A percentile compares a stretch with the other conserved stretches of the same genome.
These are phyloP conservation scores for Diaporthe helianthi DNA, from an alignment of 2,329 filamentous ascomycete species.

Conservation along the genomic window DNA sequence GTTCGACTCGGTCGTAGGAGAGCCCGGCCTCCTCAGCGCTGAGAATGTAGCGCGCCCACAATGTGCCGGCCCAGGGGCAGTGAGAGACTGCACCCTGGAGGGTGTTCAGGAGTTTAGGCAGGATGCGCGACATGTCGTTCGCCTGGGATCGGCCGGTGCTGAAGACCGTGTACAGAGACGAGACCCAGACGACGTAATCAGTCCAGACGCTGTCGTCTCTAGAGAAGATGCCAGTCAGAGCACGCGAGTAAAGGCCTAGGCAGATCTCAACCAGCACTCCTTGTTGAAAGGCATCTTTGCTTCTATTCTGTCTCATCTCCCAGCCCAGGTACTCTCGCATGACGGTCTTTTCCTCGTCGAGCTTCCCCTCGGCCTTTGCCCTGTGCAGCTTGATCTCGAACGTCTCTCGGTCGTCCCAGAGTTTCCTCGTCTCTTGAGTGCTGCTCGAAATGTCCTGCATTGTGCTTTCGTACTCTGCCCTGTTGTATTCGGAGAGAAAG, in stretches of 20 bases:
- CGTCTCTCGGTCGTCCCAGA: slow-evolving; percentile 69
- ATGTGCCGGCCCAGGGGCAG: slow-evolving; percentile 88
- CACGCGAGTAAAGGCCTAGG: slow-evolving; percentile 78
- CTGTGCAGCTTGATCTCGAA: slow-evolving; percentile 72
- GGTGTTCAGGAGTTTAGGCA: slow-evolving; percentile 68
- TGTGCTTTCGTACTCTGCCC: slow-evolving; percentile 72
- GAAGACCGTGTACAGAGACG: slow-evolving; percentile 51
- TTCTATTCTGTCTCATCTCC: slow-evolving; percentile 70
- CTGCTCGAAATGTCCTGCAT: slow-evolving; percentile 73
- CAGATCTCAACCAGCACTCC: slow-evolving; percentile 59
- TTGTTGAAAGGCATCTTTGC: slow-evolving; percentile 58
- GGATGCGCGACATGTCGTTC: slow-evolving; percentile 47
- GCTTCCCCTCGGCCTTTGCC: slow-evolving; percentile 63
- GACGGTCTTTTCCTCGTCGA: slow-evolving; percentile 57
- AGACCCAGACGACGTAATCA: slow-evolving; percentile 80
- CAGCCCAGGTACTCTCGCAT: slow-evolving; percentile 81
- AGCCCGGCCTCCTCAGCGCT: slow-evolving; percentile 80
- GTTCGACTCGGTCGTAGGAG: slow-evolving; percentile 81
- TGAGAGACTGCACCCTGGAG: slow-evolving; percentile 85
- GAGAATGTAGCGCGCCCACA: slow-evolving; percentile 91
- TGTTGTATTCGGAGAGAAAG: slow-evolving; percentile 76
- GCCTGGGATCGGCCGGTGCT: slow-evolving; percentile 47
- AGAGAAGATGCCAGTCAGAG: slow-evolving; percentile 72
- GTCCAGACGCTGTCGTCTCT: slow-evolving; percentile 81
- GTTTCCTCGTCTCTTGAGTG: slow-evolving; percentile 68